Evolutionary conservation across 768 basidiomycete genomes (phyloP).

Genomic region (Leucocoprinus leucothites): DNA sequence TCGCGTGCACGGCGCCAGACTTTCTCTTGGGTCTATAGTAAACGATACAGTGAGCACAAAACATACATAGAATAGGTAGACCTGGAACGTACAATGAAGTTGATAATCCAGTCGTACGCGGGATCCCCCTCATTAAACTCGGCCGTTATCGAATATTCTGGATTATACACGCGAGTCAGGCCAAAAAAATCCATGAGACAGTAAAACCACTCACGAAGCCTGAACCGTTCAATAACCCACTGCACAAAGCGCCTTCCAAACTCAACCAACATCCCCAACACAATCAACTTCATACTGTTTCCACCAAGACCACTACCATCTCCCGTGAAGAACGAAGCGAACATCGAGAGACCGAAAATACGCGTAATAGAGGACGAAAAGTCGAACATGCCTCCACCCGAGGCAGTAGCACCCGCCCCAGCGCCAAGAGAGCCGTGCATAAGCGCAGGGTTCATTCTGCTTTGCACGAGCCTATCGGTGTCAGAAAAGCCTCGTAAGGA

Average conservation of each 20-base stretch:
- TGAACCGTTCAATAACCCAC: slow-evolving; percentile 33
- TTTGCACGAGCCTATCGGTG: neutral
- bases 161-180: neutral
- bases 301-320: slow-evolving; percentile 14
- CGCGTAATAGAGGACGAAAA: slow-evolving; percentile 17
- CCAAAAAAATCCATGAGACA: neutral
- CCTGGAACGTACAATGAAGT: slow-evolving; percentile 34
- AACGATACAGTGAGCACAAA: neutral
- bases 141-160: slow-evolving; percentile 43
- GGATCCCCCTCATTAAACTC: slow-evolving; percentile 46
- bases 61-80: no score
- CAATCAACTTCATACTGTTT: slow-evolving; percentile 24
- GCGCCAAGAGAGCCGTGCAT: neutral
- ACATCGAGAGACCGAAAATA: slow-evolving; percentile 34
- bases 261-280: slow-evolving; percentile 37
- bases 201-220: slow-evolving; percentile 29
- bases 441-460: neutral
- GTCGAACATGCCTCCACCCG: slow-evolving; percentile 4
- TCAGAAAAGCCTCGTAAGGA: no score
- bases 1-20: slow-evolving; percentile 42
- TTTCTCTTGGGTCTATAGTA: slow-evolving; percentile 36
- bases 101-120: slow-evolving; percentile 46
- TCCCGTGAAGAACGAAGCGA: slow-evolving; percentile 26
- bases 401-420: neutral
- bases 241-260: slow-evolving; percentile 35